Base-by-base conservation (phyloP, 768 basidiomycete species). In the Flagelloscypha sp. region DNA sequence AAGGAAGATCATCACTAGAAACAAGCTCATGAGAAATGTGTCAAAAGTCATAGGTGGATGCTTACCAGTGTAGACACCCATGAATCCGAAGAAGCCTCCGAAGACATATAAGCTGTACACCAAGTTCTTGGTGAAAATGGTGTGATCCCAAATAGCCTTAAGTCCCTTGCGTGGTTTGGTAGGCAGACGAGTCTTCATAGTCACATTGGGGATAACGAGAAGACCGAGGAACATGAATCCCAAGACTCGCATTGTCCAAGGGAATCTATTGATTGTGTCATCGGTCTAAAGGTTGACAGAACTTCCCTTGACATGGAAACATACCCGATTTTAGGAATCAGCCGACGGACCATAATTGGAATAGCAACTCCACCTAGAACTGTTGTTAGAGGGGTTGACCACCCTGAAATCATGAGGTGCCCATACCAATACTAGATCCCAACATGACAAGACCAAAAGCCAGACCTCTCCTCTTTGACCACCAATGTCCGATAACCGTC, bases 401-500 rank as follows among this genome's bases (percentile, higher is more conserved):
- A n/a, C n/a, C n/a, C n/a, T n/a, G n/a, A n/a, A n/a, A n/a, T n/a
- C n/a, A n/a, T n/a, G n/a, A n/a, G n/a, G n/a, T n/a, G n/a, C n/a
- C n/a, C n/a, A n/a, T n/a, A 7, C 81, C 81, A 2, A 76, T 28
- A 2, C 72, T 74, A 0, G 74, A 70, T 1, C 80, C 77, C 6
- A 67, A 48, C 0, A 80, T 71, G 6, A 63, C 59, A 5, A 81
- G 12, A 4, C 76, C 74, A 22, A 76, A 52, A 0, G 74, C 81
- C 3, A 75, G 41, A 0, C 72, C 69, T 24, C 74, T 60, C 37
- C 58, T 64, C 39, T 59, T 68, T 19, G 68, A 61, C 53, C 81
- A 83, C 79, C 79, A 84, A 44, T 83, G 79, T 4, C 72, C 68
- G 3, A 77, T 45, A 5, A 76, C 49, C 3, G 64, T 69, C 5